Evolutionary conservation across 768 basidiomycete genomes (phyloP), one percentile per base, ranked within the genome.

Genomic region (Hericium coralloides): DNA sequence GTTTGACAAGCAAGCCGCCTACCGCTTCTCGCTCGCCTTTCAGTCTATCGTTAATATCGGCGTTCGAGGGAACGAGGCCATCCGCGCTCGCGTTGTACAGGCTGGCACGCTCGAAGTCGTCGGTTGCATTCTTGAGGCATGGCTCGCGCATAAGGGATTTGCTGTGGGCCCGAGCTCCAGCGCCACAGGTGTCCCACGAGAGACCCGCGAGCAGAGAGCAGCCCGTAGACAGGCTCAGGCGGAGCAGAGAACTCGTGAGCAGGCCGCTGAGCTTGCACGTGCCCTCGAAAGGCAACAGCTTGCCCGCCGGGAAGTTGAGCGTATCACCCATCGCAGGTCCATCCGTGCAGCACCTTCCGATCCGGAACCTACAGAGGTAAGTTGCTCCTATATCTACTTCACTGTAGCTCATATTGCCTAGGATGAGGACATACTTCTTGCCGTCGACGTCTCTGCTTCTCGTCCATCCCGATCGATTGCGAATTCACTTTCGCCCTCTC

Each of bases 41-140:
- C 94, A 98, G 67, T 97, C 92, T 65, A 85, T 98, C 48, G 94
- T 95, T 60, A 98, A 99, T 70, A 92, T 98, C 65, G 95, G 95
- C 38, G 95, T 98, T 0, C 76, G 95, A 31, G 95, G 95, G n/a
- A 88, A 83, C 57, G 94, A 98, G 70, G 83, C 84, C 18, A 95
- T 98, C 65, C 76, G 95, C 47, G 87, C 87, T 61, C 79, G 94
- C 10, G 94, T 98, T 17, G 95, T 98, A 4, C 92, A 97, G 70
- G 93, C 94, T 0, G 94, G 95, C 17, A 92, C 92, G 0, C 76
- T 98, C 25, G 91, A 95, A 61, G 90, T 97, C 4, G 94, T 97
- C 1, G 93, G 92, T 5, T 92, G 91, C 60, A 89, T 98, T 22
- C 78, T 98, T 20, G 93, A 95, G 72, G 89, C 91, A 15, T 98